Evolutionary conservation across 331 rosid genomes (phyloP).

Genomic region (Telfairia occidentalis): DNA sequence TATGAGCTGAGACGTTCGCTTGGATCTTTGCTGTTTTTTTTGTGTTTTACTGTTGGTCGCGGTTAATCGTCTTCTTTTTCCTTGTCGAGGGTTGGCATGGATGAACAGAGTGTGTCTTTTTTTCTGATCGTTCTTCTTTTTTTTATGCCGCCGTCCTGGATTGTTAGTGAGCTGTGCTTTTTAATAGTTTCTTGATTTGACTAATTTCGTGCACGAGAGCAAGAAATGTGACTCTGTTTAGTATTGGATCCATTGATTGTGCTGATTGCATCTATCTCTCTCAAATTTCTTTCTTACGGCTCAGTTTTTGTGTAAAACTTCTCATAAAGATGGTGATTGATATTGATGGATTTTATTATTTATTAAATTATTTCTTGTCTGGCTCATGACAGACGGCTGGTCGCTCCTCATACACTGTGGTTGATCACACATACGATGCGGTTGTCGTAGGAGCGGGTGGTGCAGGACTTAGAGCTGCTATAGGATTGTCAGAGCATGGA

Average conservation of each 20-base stretch:
- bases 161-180: not conserved
- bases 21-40: not conserved
- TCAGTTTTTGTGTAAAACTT: not conserved
- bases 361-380: not conserved
- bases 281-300: not conserved
- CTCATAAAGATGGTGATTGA: not conserved
- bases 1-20: not conserved
- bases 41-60: not conserved
- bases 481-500: slow-evolving; percentile 91
- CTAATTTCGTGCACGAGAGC: not conserved
- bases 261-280: not conserved
- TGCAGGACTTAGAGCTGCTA: slow-evolving; percentile 93
- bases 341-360: not conserved
- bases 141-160: not conserved
- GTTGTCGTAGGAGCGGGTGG: slow-evolving; percentile 97
- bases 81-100: not conserved
- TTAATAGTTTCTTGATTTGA: not conserved
- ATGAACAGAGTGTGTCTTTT: not conserved
- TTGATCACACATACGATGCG: slow-evolving; percentile 88
- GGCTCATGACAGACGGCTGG: slow-evolving; percentile 42
- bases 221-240: not conserved
- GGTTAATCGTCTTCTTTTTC: not conserved
- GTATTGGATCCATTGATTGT: not conserved
- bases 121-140: not conserved
- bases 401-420: slow-evolving; percentile 69